Evolutionary conservation across 2,329 filamentous ascomycete species (phyloP).

Genomic region (Neonectria ditissima): DNA sequence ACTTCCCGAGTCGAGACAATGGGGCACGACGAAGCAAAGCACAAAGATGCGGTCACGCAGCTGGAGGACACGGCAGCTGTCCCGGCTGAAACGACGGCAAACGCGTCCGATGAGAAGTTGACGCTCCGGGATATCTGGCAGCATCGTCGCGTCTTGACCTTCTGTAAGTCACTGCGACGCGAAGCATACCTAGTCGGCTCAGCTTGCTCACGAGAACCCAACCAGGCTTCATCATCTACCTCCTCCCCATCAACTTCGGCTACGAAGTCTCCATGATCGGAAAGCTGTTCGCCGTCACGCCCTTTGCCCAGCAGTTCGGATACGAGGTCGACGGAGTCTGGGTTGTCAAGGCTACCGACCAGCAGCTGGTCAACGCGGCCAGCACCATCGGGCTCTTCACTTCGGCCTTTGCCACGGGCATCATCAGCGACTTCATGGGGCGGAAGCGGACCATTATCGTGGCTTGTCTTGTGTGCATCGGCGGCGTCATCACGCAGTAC

Average conservation of each 20-base stretch:
- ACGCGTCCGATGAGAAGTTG: slow-evolving; percentile 21
- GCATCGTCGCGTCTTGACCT: slow-evolving; percentile 34
- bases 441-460: slow-evolving; percentile 43
- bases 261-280: slow-evolving; percentile 47
- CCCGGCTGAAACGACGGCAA: slow-evolving; percentile 13
- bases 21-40: neutral
- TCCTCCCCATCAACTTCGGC: slow-evolving; percentile 48
- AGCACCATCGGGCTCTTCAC: slow-evolving; percentile 46
- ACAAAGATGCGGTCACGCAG: neutral
- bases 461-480: slow-evolving; percentile 39
- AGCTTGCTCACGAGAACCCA: neutral
- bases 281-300: slow-evolving; percentile 46
- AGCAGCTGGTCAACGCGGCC: slow-evolving; percentile 48
- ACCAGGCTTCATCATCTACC: slow-evolving; percentile 44
- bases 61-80: slow-evolving; percentile 11
- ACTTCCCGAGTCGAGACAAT: neutral
- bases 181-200: no score
- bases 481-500: slow-evolving; percentile 44
- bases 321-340: slow-evolving; percentile 29
- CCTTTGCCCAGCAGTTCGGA: slow-evolving; percentile 45
- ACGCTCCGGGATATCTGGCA: slow-evolving; percentile 35
- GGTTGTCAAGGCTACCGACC: slow-evolving; percentile 43
- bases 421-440: slow-evolving; percentile 44
- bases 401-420: slow-evolving; percentile 45
- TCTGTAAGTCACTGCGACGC: slow-evolving; percentile 25